A percentile compares a stretch with the other conserved stretches of the same genome.
Conservation (phyloP, 768 basidiomycete species). For the Sarcomyxa edulis region DNA sequence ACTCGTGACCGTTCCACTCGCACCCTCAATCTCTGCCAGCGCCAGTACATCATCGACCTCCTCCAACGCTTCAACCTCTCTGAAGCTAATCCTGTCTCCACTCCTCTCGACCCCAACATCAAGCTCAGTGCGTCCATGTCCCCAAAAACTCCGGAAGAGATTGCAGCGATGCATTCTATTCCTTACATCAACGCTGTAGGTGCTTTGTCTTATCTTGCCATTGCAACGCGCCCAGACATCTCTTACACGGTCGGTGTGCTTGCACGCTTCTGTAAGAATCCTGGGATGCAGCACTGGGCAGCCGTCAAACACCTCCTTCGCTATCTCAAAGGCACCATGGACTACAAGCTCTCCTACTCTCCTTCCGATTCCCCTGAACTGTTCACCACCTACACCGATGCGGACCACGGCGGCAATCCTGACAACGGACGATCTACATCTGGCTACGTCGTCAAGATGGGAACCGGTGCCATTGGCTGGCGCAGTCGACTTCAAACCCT, state of each 20-base stretch:
- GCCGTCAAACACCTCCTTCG: conserved; percentile 28
- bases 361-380: conserved; percentile 6
- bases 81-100: conserved; percentile 22
- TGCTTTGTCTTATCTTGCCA: conserved; percentile 22
- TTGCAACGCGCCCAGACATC: conserved; percentile 21
- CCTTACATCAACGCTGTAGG: conserved; percentile 26
- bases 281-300: conserved; percentile 27
- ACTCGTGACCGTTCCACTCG: conserved; percentile 11
- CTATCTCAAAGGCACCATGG: conserved; percentile 29
- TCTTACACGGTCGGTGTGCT: conserved; percentile 14
- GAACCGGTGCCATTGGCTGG: conserved; percentile 31
- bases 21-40: conserved; percentile 21
- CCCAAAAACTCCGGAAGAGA: conserved; percentile 16
- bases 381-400: conserved; percentile 19
- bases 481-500: conserved; percentile 27
- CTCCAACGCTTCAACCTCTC: conserved; percentile 19
- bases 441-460: conserved; percentile 31
- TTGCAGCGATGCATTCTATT: conserved; percentile 14
- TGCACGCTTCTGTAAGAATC: conserved; percentile 17
- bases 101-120: conserved; percentile 22
- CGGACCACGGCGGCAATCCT: conserved; percentile 20
- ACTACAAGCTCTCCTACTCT: conserved; percentile 15
- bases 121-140: conserved; percentile 14
- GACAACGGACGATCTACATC: conserved; percentile 29
- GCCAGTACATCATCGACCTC: conserved; percentile 17